Evolutionary conservation across 2,329 filamentous ascomycete species (phyloP).

Genomic region (Aspergillus calidoustus): DNA sequence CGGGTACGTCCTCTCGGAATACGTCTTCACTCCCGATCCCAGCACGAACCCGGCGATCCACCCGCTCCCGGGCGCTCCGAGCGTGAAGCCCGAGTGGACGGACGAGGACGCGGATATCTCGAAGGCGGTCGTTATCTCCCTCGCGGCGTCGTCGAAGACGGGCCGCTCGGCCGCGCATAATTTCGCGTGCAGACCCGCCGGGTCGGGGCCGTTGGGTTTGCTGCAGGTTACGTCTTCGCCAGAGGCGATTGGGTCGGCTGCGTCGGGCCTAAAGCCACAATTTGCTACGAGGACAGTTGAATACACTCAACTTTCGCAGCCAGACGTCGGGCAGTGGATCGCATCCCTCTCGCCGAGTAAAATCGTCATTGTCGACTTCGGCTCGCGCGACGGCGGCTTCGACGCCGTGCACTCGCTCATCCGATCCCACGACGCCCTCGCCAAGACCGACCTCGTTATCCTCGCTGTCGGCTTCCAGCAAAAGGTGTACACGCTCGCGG

Average conservation of each 20-base stretch:
- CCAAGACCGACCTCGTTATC: not conserved
- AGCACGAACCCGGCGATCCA: slow-evolving; percentile 9
- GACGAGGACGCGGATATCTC: slow-evolving; percentile 38
- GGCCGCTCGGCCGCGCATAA: slow-evolving; percentile 26
- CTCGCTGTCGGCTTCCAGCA: slow-evolving; percentile 11
- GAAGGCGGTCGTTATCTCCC: slow-evolving; percentile 39
- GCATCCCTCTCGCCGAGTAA: slow-evolving; percentile 6
- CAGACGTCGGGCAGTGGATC: slow-evolving; percentile 12
- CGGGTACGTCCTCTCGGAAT: not conserved
- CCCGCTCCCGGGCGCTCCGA: slow-evolving; percentile 1
- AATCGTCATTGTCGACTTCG: slow-evolving; percentile 19
- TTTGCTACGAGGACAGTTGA: not conserved
- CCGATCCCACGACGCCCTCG: not conserved
- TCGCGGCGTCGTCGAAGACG: slow-evolving; percentile 35
- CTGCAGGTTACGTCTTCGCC: slow-evolving; percentile 19
- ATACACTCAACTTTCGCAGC: slow-evolving; percentile 7
- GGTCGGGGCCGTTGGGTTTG: slow-evolving; percentile 13
- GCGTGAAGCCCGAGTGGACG: slow-evolving; percentile 31
- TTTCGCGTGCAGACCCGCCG: slow-evolving; percentile 4
- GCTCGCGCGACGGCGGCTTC: slow-evolving; percentile 2
- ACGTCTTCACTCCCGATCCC: slow-evolving; percentile 29
- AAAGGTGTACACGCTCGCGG: slow-evolving; percentile 16
- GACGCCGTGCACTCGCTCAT: not conserved
- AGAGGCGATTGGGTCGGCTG: slow-evolving; percentile 1
- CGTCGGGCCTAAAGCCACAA: not conserved